Base-by-base conservation (phyloP, 495 filamentous ascomycete genomes). In the Talaromyces liani region DNA sequence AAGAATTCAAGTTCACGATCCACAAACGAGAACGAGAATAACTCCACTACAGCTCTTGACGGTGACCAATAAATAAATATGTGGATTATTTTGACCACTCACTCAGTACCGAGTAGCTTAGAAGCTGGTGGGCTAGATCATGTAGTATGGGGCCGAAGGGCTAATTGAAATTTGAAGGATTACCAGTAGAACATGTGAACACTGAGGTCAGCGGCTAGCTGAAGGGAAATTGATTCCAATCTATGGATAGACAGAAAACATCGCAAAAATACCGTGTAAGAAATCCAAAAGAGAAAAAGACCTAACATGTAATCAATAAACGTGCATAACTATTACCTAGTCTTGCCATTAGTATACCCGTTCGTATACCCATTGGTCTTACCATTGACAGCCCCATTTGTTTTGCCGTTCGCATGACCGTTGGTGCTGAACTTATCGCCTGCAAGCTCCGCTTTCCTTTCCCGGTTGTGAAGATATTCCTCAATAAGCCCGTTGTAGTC, bases 401-500 rank as follows among this genome's bases (percentile, higher is more conserved):
- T 33, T 57, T 33, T 57, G 34, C 34, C 34, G 34, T 39, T 39
- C 16, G 25, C 54, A 57, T 33, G 18, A 31, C 18, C 16, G 5
- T 33, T 57, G 54, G 27, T 39, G 34, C 12, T 39, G 16, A 16
- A 25, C 7, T 33, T 57, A 1, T 16, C 18, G 25, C 54, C 54
- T 31, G 34, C 3, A 3, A 39, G 34, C 34, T 39, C 34, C 34
- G 10, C 34, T 57, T 57, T 57, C 24, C 14, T 57, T 16, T 57
- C 54, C 16, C 14, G 54, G 12, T 20, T 29, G 12, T 57, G 25
- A 45, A 64, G 34, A 62, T 66, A 71, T 58, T 71, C 68, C 29
- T 70, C 66, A 1, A 70, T 58, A 7, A 70, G 51, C 7, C 69
- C 69, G 8, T 63, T 47, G 64, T 67, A 71, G 59, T 68, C 65